These are phyloP conservation scores for Pichia nanzhaoensis DNA, from an alignment of 805 yeast genomes.

Conservation along the genomic window DNA sequence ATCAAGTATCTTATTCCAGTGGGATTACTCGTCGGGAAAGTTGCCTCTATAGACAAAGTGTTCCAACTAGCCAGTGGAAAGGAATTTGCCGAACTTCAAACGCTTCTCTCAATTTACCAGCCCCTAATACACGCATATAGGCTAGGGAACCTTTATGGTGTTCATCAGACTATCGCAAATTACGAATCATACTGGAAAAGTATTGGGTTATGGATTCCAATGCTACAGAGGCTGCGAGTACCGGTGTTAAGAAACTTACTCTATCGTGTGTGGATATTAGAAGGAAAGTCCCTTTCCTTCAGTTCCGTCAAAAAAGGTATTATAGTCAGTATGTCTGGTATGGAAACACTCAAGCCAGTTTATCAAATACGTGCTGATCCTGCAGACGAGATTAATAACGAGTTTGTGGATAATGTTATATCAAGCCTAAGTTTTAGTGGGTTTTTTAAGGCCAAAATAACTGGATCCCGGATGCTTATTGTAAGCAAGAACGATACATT, in stretches of 20 bases:
- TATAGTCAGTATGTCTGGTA: slow-evolving; percentile 15
- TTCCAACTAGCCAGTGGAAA: not conserved
- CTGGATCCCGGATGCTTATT: slow-evolving; percentile 21
- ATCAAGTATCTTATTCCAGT: slow-evolving; percentile 46
- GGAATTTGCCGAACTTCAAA: not conserved
- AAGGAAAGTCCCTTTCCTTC: slow-evolving; percentile 16
- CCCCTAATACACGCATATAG: slow-evolving; percentile 32
- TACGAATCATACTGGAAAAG: slow-evolving; percentile 35
- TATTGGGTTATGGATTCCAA: slow-evolving; percentile 34
- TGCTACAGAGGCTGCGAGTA: slow-evolving; percentile 40
- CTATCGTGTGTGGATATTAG: slow-evolving; percentile 17
- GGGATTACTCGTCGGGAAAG: slow-evolving; percentile 45
- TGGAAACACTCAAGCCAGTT: slow-evolving; percentile 8
- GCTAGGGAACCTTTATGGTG: slow-evolving; percentile 37
- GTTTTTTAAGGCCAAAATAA: slow-evolving; percentile 45
- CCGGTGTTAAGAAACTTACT: slow-evolving; percentile 40
- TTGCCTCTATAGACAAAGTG: slow-evolving; percentile 3
- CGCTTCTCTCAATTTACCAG: slow-evolving; percentile 30
- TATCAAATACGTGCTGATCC: slow-evolving; percentile 13
- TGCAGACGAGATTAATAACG: slow-evolving; percentile 29
- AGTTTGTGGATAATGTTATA: slow-evolving; percentile 43
- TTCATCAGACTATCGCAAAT: slow-evolving; percentile 29
- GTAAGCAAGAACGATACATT: slow-evolving; percentile 27
- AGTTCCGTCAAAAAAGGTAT: slow-evolving; percentile 23
- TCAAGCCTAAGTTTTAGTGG: slow-evolving; percentile 48